Evolutionary conservation across 1,139 yeast genomes (phyloP).

Genomic region (Taiozyma sp.): DNA sequence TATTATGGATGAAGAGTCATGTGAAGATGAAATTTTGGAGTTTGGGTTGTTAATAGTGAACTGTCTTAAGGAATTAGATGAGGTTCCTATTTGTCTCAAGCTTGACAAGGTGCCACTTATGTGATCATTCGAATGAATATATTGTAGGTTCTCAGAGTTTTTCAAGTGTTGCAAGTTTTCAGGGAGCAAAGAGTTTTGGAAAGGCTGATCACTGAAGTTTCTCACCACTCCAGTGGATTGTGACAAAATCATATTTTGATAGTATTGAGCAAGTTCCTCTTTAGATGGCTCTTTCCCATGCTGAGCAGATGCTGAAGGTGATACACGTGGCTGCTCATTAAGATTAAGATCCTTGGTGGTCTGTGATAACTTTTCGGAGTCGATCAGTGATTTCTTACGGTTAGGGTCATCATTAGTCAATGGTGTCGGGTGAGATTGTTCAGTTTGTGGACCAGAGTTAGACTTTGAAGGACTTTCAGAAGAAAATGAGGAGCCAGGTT

Average conservation of each 20-base stretch:
- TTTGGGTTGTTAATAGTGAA: conserved; percentile 16
- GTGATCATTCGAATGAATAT: conserved; percentile 23
- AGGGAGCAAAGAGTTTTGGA: conserved; percentile 24
- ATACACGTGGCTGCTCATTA: neutral
- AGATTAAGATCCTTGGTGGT: conserved; percentile 6
- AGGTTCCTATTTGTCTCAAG: conserved; percentile 9
- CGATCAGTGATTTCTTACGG: conserved; percentile 8
- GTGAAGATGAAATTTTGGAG: conserved; percentile 9
- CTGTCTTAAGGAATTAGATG: conserved; percentile 21
- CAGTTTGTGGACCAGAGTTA: neutral
- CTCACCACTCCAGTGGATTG: conserved; percentile 46
- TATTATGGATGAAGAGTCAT: conserved; percentile 15
- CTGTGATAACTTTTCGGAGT: conserved; percentile 9
- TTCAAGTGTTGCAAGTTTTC: conserved; percentile 3
- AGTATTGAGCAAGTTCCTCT: conserved; percentile 25
- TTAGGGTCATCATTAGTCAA: neutral
- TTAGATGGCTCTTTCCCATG: conserved; percentile 5
- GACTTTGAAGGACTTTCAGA: neutral
- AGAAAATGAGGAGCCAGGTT: conserved; percentile 9
- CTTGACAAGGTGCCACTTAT: conserved; percentile 15
- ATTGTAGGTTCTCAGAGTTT: conserved; percentile 11
- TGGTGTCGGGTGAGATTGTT: neutral
- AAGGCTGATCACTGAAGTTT: conserved; percentile 30
- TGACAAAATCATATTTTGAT: conserved; percentile 37
- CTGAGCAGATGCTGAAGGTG: neutral